Evolutionary conservation across 1,139 yeast genomes (phyloP), one percentile per base, ranked within the genome.

Genomic region (Magnusiomyces sp.): DNA sequence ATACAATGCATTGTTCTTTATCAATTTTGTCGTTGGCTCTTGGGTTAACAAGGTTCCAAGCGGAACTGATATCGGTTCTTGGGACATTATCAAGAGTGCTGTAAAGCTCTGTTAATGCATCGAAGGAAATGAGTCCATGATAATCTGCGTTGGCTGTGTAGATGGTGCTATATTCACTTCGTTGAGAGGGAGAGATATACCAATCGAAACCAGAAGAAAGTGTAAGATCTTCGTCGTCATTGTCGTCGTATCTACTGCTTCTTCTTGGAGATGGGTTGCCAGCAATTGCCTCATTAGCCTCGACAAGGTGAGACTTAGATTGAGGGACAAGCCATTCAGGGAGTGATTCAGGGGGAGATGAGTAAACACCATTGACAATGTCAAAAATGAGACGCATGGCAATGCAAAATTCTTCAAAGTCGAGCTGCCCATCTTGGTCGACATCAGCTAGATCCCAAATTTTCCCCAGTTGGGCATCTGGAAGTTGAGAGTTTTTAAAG

Each of bases 361-460:
- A 65, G 46, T 76, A 72, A 43, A 80, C 82, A 31, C 90, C 89
- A 66, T 90, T 89, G 47, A 92, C 92, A 62, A 84, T 69, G 66
- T 92, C 98, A 65, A 89, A 94, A 46, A 90, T 86, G 54, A 92
- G 75, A 57, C 97, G 76, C 98, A 92, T 94, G 51, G 97, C 92
- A 55, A 92, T 88, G 65, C 97, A 92, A 67, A 92, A 92, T 69
- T 92, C 98, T 67, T 92, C 99, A 65, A 92, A 92, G 66, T 94
- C 99, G 59, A 92, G 75, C 58, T 75, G 74, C 19, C 96, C 97
- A 67, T 92, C 98, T 51, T 79, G 78, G 67, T 92, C 98, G 50
- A 92, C 88, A 65, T 92, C 99, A 43, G 95, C 83, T 43, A 92
- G 70, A 58, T 86, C 88, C 98, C 98, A 92, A 42, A 94, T 80